Base-by-base conservation (phyloP, 2,329 filamentous ascomycete species). In the Alternaria metachromatica region DNA sequence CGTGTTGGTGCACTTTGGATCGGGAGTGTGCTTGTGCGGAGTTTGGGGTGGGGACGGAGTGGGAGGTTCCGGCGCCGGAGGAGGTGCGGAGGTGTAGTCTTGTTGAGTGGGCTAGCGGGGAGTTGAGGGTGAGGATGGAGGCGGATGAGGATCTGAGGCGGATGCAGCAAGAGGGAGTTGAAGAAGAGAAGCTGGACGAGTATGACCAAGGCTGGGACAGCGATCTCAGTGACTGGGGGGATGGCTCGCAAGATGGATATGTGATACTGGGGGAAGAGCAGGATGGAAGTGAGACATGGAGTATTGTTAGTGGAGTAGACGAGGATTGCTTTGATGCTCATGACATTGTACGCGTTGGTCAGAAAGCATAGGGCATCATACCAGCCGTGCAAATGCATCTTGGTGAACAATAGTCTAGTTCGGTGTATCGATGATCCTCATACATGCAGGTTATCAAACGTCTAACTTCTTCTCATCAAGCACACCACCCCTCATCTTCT, bases 401-500 rank as follows among this genome's bases (percentile, higher is more conserved):
- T 23, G 6, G 30, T 37, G 18, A 51, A 37, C 18, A 23, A 37
- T 11, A 15, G 15, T 51, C 11, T 53, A 20, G 8, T 37, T 41
- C 5, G 28, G 20, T 20, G 18, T 0, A 6, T 41, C 20, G 12
- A 25, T 23, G 13, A 37, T 15, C 11, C 9, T 6, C 8, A 25
- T 33, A 5, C 20, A 23, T 41, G 13, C 30, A 41, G 12, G 20
- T 44, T 10, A 20, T 66, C 51, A 72, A 44, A 69, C 64, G 0
- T 65, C 58, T 4, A 68, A 37, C 48, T 69, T 64, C 54, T 68
- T 64, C 60, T 66, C 61, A 18, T 60, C 59, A 3, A 49, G 25
- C 3, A 25, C 65, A 20, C 48, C 61, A 18, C 28, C 62, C 45
- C 73, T 81, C 55, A 73, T 69, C 56, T 84, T 83, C 74, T 84